Evolutionary conservation across 768 basidiomycete genomes (phyloP).

Genomic region (Pisolithus tinctorius): DNA sequence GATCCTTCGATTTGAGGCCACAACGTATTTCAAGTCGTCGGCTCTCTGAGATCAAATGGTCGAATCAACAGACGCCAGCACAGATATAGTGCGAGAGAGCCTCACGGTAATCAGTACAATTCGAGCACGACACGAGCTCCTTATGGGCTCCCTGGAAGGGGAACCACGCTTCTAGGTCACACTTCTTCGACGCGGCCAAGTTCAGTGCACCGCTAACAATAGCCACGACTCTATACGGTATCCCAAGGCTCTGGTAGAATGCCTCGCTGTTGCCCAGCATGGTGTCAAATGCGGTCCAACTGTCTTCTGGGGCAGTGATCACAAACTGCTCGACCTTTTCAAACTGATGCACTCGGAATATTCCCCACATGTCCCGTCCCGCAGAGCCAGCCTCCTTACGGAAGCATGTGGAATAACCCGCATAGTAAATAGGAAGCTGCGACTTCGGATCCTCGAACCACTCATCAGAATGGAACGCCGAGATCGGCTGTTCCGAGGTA

Average conservation of each 20-base stretch:
- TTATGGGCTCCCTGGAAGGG: slow-evolving; percentile 96
- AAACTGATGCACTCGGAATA: slow-evolving; percentile 99
- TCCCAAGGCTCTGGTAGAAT: slow-evolving; percentile 91
- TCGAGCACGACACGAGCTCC: slow-evolving; percentile 95
- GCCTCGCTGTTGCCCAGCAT: slow-evolving; percentile 89
- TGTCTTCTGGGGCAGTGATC: slow-evolving; percentile 90
- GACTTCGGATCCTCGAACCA: slow-evolving; percentile 93
- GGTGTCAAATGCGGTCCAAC: slow-evolving; percentile 87
- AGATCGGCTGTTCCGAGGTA: slow-evolving; percentile 98
- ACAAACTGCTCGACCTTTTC: slow-evolving; percentile 98
- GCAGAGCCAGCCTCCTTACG: slow-evolving; percentile 97
- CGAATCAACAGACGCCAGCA: not conserved
- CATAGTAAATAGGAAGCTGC: slow-evolving; percentile 89
- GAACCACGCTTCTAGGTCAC: slow-evolving; percentile 98
- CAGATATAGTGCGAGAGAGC: slow-evolving; percentile 10
- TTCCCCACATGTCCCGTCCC: slow-evolving; percentile 98
- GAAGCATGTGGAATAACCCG: slow-evolving; percentile 93
- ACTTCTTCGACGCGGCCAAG: slow-evolving; percentile 95
- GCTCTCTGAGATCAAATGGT: slow-evolving; percentile 51
- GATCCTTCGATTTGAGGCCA: slow-evolving; percentile 86
- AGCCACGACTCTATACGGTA: slow-evolving; percentile 88
- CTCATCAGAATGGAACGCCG: slow-evolving; percentile 90
- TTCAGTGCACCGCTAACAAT: slow-evolving; percentile 98
- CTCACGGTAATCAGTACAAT: slow-evolving; percentile 99
- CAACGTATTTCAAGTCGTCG: slow-evolving; percentile 90